These are phyloP conservation scores for Bolboschoenoplectus hybrid DNA, from an alignment of 202 grass and related monocot species.

Conservation along the genomic window DNA sequence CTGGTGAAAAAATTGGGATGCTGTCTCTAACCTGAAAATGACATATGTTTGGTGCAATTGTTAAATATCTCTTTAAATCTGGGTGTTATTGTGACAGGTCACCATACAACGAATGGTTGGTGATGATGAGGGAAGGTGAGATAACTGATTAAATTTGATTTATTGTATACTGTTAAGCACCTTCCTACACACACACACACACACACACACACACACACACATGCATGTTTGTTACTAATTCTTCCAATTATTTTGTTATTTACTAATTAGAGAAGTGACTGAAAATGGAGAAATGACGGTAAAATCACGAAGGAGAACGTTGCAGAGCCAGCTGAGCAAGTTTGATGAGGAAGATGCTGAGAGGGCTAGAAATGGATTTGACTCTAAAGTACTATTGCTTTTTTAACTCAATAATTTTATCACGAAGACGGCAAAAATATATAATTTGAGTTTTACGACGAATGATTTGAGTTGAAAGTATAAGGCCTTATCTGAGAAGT, in stretches of 20 bases:
- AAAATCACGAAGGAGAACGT: slow-evolving; percentile 49
- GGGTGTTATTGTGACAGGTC: slow-evolving; percentile 71
- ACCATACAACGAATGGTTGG: slow-evolving; percentile 87
- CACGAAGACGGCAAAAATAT: background rate
- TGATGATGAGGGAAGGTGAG: slow-evolving; percentile 69
- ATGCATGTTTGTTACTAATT: background rate
- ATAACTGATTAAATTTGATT: slow-evolving; percentile 36
- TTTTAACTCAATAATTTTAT: background rate
- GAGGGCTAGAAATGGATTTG: slow-evolving; percentile 56
- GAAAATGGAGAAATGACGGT: slow-evolving; percentile 52
- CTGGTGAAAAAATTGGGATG: slow-evolving; percentile 2
- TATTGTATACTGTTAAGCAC: slow-evolving; percentile 6
- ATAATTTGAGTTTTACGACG: slow-evolving; percentile 8
- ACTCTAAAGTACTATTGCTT: slow-evolving; percentile 55
- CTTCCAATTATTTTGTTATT: slow-evolving; percentile 34
- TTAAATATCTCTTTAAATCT: slow-evolving; percentile 35
- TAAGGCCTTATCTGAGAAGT: background rate
- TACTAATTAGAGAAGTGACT: slow-evolving; percentile 41
- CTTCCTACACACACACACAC: background rate
- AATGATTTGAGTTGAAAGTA: background rate
- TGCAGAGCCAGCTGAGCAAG: slow-evolving; percentile 73
- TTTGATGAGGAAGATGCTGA: slow-evolving; percentile 59
- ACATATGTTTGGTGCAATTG: slow-evolving; percentile 35
- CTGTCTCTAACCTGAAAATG: slow-evolving; percentile 37
- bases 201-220: background rate